These are phyloP conservation scores for Trichoderma cornu-damae DNA, from an alignment of 2,329 filamentous ascomycete genomes.

Conservation along the genomic window DNA sequence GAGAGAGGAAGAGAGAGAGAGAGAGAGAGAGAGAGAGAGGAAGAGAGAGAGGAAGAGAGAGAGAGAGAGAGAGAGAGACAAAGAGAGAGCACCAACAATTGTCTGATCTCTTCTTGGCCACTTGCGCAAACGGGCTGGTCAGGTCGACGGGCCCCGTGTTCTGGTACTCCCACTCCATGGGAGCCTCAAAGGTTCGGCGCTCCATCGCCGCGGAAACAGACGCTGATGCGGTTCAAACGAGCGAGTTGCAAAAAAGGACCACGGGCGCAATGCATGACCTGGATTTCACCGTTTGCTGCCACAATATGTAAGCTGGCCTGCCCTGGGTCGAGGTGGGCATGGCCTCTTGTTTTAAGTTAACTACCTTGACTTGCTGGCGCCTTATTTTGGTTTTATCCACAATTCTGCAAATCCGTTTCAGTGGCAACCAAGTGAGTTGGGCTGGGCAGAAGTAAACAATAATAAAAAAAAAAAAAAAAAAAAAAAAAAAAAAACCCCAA, in stretches of 20 bases:
- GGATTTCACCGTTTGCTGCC: not conserved
- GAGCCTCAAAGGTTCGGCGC: slow-evolving; percentile 53
- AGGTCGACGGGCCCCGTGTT: slow-evolving; percentile 52
- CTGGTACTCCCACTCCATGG: slow-evolving; percentile 65
- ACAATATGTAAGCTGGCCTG: not conserved
- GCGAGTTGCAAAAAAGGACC: slow-evolving; percentile 1
- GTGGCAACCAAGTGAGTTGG: slow-evolving; percentile 27
- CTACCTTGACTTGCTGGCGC: not conserved
- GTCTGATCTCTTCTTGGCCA: slow-evolving; percentile 38
- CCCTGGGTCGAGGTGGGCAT: not conserved
- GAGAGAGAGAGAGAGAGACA: not conserved
- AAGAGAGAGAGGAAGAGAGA: too few species aligned
- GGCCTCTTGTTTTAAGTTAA: too few species aligned
- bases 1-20: too few species aligned
- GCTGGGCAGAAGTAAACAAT: slow-evolving; percentile 34
- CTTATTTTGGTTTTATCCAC: slow-evolving; percentile 8
- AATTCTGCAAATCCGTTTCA: slow-evolving; percentile 21
- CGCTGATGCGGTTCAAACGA: not conserved
- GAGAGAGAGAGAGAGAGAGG: too few species aligned
- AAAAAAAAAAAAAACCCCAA: too few species aligned
- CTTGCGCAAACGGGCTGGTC: slow-evolving; percentile 57
- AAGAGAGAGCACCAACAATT: slow-evolving; percentile 37
- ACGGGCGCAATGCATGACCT: not conserved
- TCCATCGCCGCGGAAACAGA: slow-evolving; percentile 38
- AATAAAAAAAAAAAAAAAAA: too few species aligned